phyloP scores from a whole-genome alignment of 2,329 filamentous ascomycete genomes.

The Fusarium sulawesiense region DNA sequence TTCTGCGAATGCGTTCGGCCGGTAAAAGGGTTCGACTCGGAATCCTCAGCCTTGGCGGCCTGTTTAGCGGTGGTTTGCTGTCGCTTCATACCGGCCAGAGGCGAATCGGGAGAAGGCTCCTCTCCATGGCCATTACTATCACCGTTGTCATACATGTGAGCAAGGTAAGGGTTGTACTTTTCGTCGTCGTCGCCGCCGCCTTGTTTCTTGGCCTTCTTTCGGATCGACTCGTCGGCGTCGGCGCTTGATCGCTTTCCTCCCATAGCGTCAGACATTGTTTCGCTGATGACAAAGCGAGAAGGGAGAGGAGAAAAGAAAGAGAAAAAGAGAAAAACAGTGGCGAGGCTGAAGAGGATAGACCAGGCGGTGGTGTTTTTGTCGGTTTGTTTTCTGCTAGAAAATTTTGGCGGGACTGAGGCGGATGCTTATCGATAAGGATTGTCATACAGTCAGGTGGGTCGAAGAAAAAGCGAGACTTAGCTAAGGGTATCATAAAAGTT shows the following conservation, averaged over 20 bases:
- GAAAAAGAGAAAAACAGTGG: slow-evolving; percentile 15
- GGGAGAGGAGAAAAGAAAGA: slow-evolving; percentile 2
- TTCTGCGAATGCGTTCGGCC: slow-evolving; percentile 78
- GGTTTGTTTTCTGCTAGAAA: slow-evolving; percentile 42
- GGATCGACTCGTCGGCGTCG: slow-evolving; percentile 55
- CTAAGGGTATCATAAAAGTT: too few relatives aligned
- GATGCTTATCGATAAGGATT: slow-evolving; percentile 51
- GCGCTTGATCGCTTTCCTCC: slow-evolving; percentile 59
- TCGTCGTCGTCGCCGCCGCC: slow-evolving; percentile 43
- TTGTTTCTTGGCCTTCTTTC: slow-evolving; percentile 59
- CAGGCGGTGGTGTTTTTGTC: slow-evolving; percentile 31
- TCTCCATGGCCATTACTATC: slow-evolving; percentile 55
- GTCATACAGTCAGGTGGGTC: slow-evolving; percentile 26
- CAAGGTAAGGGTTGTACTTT: slow-evolving; percentile 85
- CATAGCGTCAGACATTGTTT: slow-evolving; percentile 55
- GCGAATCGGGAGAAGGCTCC: slow-evolving; percentile 54
- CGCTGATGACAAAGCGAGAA: slow-evolving; percentile 2
- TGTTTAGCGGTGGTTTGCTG: slow-evolving; percentile 83
- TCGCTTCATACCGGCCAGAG: slow-evolving; percentile 75
- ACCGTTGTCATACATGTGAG: slow-evolving; percentile 79
- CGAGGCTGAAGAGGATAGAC: slow-evolving; percentile 41
- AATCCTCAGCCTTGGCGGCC: slow-evolving; percentile 80
- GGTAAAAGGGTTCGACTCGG: slow-evolving; percentile 87
- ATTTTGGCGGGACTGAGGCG: slow-evolving; percentile 45
- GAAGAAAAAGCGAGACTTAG: too few relatives aligned